Conservation (phyloP, 2,329 filamentous ascomycete species). For the Aciculosporium take region DNA sequence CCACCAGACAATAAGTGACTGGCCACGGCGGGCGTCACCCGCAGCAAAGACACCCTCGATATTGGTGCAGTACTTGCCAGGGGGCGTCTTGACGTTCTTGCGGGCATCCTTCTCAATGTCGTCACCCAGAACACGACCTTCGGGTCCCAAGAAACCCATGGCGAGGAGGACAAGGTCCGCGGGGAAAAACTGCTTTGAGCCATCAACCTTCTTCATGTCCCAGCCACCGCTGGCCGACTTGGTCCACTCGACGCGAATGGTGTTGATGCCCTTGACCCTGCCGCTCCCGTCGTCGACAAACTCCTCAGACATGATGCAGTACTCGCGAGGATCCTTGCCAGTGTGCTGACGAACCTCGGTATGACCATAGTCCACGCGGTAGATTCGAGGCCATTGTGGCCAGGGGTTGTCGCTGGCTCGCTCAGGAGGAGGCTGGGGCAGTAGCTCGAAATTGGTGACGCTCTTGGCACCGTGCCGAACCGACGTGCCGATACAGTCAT, state of each 20-base stretch:
- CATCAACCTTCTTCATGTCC: constrained; percentile 97
- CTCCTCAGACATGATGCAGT: constrained; percentile 95
- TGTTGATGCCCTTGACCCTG: constrained; percentile 91
- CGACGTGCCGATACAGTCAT: constrained; percentile 94
- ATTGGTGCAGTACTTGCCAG: constrained; percentile 80
- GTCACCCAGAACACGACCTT: constrained; percentile 76
- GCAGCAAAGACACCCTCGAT: constrained; percentile 81
- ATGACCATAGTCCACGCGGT: constrained; percentile 97
- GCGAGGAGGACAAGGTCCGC: constrained; percentile 87
- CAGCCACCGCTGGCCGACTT: constrained; percentile 78
- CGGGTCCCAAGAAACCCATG: constrained; percentile 94
- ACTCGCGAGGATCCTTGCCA: constrained; percentile 91
- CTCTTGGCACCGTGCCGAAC: constrained; percentile 92
- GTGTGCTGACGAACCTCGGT: constrained; percentile 91
- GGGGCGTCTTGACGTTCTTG: constrained; percentile 91
- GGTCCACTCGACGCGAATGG: constrained; percentile 89
- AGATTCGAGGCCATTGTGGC: constrained; percentile 96
- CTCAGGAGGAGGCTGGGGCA: constrained; percentile 82
- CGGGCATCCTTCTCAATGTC: constrained; percentile 79
- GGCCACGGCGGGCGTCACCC: constrained; percentile 86
- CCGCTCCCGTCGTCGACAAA: constrained; percentile 82
- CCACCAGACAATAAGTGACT: constrained; percentile 92
- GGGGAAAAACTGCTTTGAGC: constrained; percentile 89
- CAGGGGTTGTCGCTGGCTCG: constrained; percentile 91
- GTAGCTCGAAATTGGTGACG: constrained; percentile 89